Evolutionary conservation across 2,329 filamentous ascomycete genomes (phyloP).

Genomic region (Sphaerulina vaccinii): DNA sequence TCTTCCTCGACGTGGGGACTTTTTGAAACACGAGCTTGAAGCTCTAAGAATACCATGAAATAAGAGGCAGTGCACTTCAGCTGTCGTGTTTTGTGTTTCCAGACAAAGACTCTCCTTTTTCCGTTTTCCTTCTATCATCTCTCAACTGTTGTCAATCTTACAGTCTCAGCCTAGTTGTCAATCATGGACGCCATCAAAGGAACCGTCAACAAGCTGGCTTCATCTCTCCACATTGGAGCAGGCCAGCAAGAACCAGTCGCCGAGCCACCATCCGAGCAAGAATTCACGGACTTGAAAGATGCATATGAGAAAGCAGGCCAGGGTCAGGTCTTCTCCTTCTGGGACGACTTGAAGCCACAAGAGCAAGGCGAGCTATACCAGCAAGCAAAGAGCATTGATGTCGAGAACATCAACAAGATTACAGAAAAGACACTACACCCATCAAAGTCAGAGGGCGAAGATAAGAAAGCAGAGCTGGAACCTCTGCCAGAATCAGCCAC

Average conservation of each 20-base stretch:
- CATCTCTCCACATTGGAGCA: constrained; percentile 25
- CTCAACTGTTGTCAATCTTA: not conserved
- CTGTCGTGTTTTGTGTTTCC: no score
- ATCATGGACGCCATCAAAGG: constrained; percentile 27
- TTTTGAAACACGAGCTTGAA: not conserved
- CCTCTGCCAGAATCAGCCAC: constrained; percentile 83
- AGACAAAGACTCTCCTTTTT: not conserved
- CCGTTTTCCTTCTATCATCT: not conserved
- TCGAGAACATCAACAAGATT: constrained; percentile 82
- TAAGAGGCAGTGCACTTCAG: not conserved
- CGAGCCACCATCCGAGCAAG: constrained; percentile 61
- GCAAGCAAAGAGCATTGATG: constrained; percentile 77
- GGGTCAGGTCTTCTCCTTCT: constrained; percentile 83
- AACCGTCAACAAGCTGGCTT: constrained; percentile 25
- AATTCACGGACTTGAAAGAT: constrained; percentile 65
- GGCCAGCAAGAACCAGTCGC: constrained; percentile 39
- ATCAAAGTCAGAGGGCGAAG: constrained; percentile 57
- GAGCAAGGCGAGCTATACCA: constrained; percentile 78
- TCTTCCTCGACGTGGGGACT: no score
- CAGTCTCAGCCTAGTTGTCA: not conserved
- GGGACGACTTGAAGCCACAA: constrained; percentile 68
- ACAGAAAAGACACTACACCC: constrained; percentile 79
- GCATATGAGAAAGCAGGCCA: constrained; percentile 74
- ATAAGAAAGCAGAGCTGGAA: constrained; percentile 63
- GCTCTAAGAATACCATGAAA: not conserved